phyloP scores from a whole-genome alignment of 2,329 filamentous ascomycete genomes.

The Leptosphaerulina australis region DNA sequence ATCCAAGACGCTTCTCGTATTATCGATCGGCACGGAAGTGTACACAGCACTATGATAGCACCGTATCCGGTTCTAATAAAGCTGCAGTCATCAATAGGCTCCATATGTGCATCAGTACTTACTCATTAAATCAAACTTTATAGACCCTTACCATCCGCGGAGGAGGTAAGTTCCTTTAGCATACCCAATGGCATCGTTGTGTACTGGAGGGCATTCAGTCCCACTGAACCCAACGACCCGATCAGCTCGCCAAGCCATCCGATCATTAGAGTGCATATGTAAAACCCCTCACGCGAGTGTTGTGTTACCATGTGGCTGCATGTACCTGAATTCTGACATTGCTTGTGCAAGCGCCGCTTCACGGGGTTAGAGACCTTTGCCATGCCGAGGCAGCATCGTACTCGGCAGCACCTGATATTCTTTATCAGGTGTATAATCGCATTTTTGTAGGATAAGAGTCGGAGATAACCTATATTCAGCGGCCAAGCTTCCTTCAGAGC shows the following conservation, averaged over 20 bases:
- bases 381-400: constrained; percentile 8
- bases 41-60: too few species aligned
- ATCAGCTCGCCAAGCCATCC: constrained; percentile 2
- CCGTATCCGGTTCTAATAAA: too few species aligned
- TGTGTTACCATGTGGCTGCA: constrained; percentile 2
- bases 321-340: constrained; percentile 9
- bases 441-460: constrained; percentile 1
- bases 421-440: constrained; percentile 2
- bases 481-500: constrained; percentile 18
- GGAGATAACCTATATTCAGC: constrained; percentile 13
- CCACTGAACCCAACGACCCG: neutral
- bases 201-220: neutral
- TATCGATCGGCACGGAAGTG: too few species aligned
- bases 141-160: too few species aligned
- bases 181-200: neutral
- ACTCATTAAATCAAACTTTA: too few species aligned
- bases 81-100: too few species aligned
- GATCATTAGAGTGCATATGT: neutral
- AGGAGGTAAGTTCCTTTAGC: too few species aligned
- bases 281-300: constrained; percentile 3
- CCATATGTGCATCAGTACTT: too few species aligned
- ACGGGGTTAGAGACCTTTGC: neutral
- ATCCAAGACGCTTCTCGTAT: too few species aligned
- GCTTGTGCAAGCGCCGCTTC: constrained; percentile 6
- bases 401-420: constrained; percentile 15